Base-by-base conservation (phyloP, 257 asterid genomes). In the Solanum rostratum region DNA sequence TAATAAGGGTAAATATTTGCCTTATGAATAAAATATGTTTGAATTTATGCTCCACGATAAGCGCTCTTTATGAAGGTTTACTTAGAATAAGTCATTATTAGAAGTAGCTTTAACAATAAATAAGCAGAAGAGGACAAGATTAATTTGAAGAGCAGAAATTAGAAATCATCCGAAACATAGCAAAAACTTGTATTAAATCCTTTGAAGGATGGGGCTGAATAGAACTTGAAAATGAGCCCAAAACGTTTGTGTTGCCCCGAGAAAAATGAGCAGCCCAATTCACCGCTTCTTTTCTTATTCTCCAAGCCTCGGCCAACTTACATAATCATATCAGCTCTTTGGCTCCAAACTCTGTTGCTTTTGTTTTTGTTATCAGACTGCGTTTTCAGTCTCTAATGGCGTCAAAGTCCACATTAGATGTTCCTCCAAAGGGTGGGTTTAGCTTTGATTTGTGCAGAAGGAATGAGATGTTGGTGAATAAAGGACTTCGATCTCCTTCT, bases 381-480 rank as follows among this genome's bases (percentile, higher is more conserved):
- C 16, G 8, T 69, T 69, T 69, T 69, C 52, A 19, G 53, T 20
- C 29, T 39, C 11, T 69, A n/a, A 70, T 70, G 79, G 53, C 79
- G 30, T 70, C 88, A 22, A 84, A 85, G 39, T 68, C 37, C 49
- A 66, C 83, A 13, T 50, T 74, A 14, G 90, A 88, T 24, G 85
- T 85, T 30, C 91, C 92, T 22, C 84, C 62, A 30, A 86, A 85
- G 20, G 98, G 97, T 52, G 98, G 97, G 6, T 93, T 95, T 24
- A 91, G 93, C 53, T 94, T 93, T 90, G 96, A 94, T 90, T 88
- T 93, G 68, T 96, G 98, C 91, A 90, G 81, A 85, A 93, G 99
- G 92, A 96, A 96, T 84, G 93, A 85, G 22, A 95, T 95, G 98
- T 96, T 95, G n/a, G 86, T 74, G 82, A 89, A 91, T 52, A 94